phyloP scores from a whole-genome alignment of 352 stramenopile species.

The Aphanomyces euteiches region DNA sequence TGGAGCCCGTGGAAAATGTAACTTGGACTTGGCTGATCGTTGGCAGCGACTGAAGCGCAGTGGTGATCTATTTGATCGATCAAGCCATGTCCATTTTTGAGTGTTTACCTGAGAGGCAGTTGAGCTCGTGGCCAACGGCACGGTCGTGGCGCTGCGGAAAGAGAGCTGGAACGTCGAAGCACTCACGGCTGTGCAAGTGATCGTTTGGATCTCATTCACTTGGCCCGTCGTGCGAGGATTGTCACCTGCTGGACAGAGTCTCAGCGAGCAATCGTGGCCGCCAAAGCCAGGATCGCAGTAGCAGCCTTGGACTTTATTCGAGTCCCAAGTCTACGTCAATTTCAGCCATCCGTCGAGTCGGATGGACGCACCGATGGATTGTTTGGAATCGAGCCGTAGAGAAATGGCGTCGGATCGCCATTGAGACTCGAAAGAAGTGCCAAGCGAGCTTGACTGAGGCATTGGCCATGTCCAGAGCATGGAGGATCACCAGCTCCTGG shows the following conservation, averaged over 20 bases:
- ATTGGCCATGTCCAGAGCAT: conserved; percentile 64
- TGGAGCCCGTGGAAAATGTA: conserved; percentile 47
- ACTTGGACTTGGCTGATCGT: conserved; percentile 48
- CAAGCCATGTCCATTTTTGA: not conserved
- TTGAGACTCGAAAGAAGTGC: conserved; percentile 47
- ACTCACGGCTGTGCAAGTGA: conserved; percentile 46
- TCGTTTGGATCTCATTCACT: conserved; percentile 56
- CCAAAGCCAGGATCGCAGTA: conserved; percentile 79
- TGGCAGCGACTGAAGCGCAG: conserved; percentile 41
- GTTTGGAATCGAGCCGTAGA: conserved; percentile 69
- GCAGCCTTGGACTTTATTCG: conserved; percentile 85
- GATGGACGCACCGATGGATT: conserved; percentile 33
- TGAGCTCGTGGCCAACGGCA: conserved; percentile 40
- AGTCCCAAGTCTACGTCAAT: conserved; percentile 63
- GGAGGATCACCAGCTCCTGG: conserved; percentile 43
- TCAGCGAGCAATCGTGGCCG: conserved; percentile 77
- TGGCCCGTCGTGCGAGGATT: conserved; percentile 65
- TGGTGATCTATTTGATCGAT: conserved; percentile 37
- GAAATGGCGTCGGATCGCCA: conserved; percentile 49
- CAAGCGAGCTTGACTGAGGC: conserved; percentile 62
- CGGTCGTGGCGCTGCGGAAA: conserved; percentile 51
- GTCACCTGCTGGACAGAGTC: conserved; percentile 57
- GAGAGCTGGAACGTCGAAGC: conserved; percentile 52
- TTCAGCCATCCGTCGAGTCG: no score
- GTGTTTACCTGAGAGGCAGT: not conserved